These are phyloP conservation scores for Stereocaulon alpinum DNA, from an alignment of 495 filamentous ascomycete genomes.

Conservation along the genomic window DNA sequence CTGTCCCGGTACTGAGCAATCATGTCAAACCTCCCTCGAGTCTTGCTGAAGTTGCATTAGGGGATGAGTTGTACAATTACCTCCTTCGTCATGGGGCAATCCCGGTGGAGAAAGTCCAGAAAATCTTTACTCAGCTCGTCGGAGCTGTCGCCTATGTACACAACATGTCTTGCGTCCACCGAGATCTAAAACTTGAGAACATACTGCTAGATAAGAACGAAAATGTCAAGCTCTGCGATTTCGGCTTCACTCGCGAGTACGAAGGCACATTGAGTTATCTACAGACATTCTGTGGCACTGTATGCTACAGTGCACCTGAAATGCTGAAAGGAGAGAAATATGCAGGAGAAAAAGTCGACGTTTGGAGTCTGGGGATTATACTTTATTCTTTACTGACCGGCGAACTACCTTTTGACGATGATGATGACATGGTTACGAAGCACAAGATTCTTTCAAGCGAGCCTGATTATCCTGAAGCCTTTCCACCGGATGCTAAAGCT, in stretches of 20 bases:
- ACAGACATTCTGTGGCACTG: constrained; percentile 94
- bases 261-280: constrained; percentile 90
- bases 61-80: constrained; percentile 95
- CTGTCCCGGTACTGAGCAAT: constrained; percentile 63
- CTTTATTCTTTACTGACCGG: constrained; percentile 86
- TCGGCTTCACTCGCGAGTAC: constrained; percentile 96
- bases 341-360: constrained; percentile 92
- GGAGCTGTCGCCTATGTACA: constrained; percentile 95
- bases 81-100: constrained; percentile 77
- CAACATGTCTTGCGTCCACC: constrained; percentile 89
- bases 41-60: constrained; percentile 36
- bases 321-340: constrained; percentile 99
- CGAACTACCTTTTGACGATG: constrained; percentile 93
- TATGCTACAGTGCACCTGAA: constrained; percentile 95
- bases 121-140: constrained; percentile 90
- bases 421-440: constrained; percentile 78
- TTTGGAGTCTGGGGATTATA: constrained; percentile 96
- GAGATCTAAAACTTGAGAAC: constrained; percentile 94
- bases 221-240: constrained; percentile 98
- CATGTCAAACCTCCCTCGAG: neutral
- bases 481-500: constrained; percentile 64
- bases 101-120: constrained; percentile 80
- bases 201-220: constrained; percentile 94
- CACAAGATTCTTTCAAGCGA: constrained; percentile 73
- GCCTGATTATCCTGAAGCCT: constrained; percentile 69